Evolutionary conservation across 768 basidiomycete species (phyloP), one percentile per base, ranked within the genome.

Genomic region (Amanita rubescens): DNA sequence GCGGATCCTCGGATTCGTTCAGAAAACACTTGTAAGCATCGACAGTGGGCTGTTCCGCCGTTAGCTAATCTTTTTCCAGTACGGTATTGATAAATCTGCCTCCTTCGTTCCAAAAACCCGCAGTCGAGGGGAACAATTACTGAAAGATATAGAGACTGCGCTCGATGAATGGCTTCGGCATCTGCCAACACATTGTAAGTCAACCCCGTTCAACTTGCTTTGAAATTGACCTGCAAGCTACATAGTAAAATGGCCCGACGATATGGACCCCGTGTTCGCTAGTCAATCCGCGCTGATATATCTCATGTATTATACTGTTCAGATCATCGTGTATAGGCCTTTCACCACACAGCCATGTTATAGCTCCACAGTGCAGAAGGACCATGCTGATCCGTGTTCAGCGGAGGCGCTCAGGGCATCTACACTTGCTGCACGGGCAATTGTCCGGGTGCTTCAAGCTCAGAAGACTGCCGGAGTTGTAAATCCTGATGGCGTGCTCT

Each of bases 141-240:
- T 90, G 12, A 73, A 79, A 14, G 83, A 87, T 54, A 70, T 92
- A 33, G 85, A 85, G 60, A 74, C 75, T 6, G 83, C 82, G 0
- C 72, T 93, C 60, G 81, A 82, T 55, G 78, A 84, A 55, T 94
- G 90, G 88, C 67, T 78, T 9, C 79, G 84, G 45, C 74, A 75
- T 8, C 69, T 90, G 15, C 90, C 90, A 10, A 72, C 79, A 35
- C 82, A 87, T 59, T 62, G 86, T 87, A 58, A 52, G 83, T 70
- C 14, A 37, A 37, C 27, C 25, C 24, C 22, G 10, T 48, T 17
- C 20, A 15, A 14, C 37, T 11, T 27, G 22, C 2, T 14, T 15
- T 4, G 24, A 57, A 47, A 53, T 47, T 34, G 42, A 51, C 8
- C 5, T 39, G 7, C 41, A 48, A 37, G 37, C 20, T 48, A 35